phyloP scores from a whole-genome alignment of 1,284 basidiomycete genomes.

The Ustilago nuda region DNA sequence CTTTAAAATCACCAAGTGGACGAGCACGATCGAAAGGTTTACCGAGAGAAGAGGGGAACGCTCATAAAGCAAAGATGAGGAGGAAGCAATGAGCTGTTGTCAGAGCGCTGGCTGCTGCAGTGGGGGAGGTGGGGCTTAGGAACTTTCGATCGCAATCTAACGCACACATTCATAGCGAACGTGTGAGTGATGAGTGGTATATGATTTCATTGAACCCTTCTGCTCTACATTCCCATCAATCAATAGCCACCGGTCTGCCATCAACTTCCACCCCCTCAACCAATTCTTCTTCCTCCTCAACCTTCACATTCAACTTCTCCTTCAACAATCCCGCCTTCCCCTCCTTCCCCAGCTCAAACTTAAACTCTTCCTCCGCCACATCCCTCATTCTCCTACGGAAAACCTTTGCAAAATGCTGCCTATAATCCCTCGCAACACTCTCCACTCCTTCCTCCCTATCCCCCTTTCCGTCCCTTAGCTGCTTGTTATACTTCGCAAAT shows the following conservation, averaged over 20 bases:
- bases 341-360: constrained; percentile 11
- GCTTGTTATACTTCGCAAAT: constrained; percentile 17
- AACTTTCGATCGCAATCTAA: too few species aligned
- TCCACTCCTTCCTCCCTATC: constrained; percentile 9
- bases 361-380: constrained; percentile 14
- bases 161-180: too few species aligned
- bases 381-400: constrained; percentile 21
- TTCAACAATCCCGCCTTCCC: neutral
- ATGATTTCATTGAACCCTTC: neutral
- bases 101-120: too few species aligned
- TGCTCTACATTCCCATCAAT: neutral
- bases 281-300: constrained; percentile 5
- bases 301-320: constrained; percentile 7
- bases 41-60: too few species aligned
- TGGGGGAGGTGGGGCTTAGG: too few species aligned
- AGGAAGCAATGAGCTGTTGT: too few species aligned
- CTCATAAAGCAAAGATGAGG: too few species aligned
- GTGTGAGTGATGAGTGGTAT: neutral
- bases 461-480: neutral
- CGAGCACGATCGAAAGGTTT: too few species aligned
- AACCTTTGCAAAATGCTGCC: constrained; percentile 24
- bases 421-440: constrained; percentile 20
- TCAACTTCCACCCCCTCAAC: constrained; percentile 21
- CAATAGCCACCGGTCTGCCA: constrained; percentile 5
- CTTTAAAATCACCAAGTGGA: too few species aligned